Evolutionary conservation across 768 basidiomycete species (phyloP), one percentile per base, ranked within the genome.

Genomic region (Hericium coralloides): DNA sequence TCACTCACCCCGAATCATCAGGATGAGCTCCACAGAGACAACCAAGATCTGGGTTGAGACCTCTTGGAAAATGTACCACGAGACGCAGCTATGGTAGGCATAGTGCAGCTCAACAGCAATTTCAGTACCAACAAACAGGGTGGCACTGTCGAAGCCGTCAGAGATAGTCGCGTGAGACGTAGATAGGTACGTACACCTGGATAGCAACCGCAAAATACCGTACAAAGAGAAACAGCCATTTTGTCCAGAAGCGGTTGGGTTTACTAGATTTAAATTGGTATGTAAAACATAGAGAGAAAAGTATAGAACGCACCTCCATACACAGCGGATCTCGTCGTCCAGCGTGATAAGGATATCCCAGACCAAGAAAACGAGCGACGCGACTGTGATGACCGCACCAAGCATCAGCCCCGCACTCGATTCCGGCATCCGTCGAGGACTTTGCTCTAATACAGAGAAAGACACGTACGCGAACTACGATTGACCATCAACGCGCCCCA

Each of bases 211-310:
- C 47, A 20, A 62, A 60, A 38, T 60, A 60, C 14, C 61, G 56
- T 23, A 60, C 55, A 39, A 59, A 66, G 39, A 59, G 20, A 55
- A 43, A 66, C 17, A 66, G 17, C 70, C 72, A 72, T 53, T 68
- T 73, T 26, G 66, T 60, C 4, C 55, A 61, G 49, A 31, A 53
- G 52, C 4, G 51, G 12, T 52, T 65, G 25, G 63, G 65, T 5
- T 60, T 69, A 12, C 68, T 72, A 22, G 7, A 43, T 18, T 7
- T 43, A 38, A 26, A 18, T 23, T 5, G 14, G 23, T 12, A 9
- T n/a, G 7, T n/a, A 7, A 54, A 25, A 15, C 7, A 23, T 17
- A 8, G 20, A 45, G 43, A 20, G 17, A 6, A 43, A 20, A 20
- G 43, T 4, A 18, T 15, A 41, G 9, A n/a, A 54, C 41, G 23